Evolutionary conservation across 768 basidiomycete species (phyloP).

Genomic region (Amanita phalloides): DNA sequence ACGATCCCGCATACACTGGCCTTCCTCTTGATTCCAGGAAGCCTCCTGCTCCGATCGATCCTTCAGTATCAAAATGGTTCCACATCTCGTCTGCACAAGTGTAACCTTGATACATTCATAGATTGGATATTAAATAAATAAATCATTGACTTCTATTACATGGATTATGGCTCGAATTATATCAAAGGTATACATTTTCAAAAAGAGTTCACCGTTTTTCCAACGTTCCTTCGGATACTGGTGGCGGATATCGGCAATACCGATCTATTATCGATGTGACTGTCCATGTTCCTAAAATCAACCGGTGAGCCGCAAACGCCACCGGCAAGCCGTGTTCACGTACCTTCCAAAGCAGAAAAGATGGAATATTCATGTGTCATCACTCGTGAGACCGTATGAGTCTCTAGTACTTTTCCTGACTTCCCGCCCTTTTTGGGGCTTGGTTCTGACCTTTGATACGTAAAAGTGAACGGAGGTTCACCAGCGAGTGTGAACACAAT

Average conservation of each 20-base stretch:
- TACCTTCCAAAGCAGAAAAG: slow-evolving; percentile 86
- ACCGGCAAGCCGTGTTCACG: slow-evolving; percentile 10
- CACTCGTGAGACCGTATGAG: slow-evolving; percentile 80
- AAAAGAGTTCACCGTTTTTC: slow-evolving; percentile 19
- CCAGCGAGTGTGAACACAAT: slow-evolving; percentile 86
- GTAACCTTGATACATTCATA: slow-evolving; percentile 17
- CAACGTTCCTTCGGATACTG: slow-evolving; percentile 37
- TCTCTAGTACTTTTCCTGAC: slow-evolving; percentile 75
- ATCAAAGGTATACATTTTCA: background rate
- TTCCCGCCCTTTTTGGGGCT: slow-evolving; percentile 56
- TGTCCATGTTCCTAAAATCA: slow-evolving; percentile 68
- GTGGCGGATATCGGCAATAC: slow-evolving; percentile 81
- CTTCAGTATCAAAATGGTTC: slow-evolving; percentile 94
- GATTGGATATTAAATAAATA: background rate
- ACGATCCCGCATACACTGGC: slow-evolving; percentile 50
- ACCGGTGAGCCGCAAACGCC: background rate
- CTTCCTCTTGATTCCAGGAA: slow-evolving; percentile 74
- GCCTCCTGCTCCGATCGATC: slow-evolving; percentile 83
- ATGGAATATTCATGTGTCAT: slow-evolving; percentile 75
- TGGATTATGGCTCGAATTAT: background rate
- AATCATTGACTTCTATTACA: background rate
- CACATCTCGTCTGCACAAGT: slow-evolving; percentile 87
- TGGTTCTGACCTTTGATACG: slow-evolving; percentile 79
- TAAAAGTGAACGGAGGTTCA: slow-evolving; percentile 93
- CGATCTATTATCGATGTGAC: slow-evolving; percentile 87